Evolutionary conservation across 768 basidiomycete species (phyloP).

Genomic region (Aureoboletus auriporus): DNA sequence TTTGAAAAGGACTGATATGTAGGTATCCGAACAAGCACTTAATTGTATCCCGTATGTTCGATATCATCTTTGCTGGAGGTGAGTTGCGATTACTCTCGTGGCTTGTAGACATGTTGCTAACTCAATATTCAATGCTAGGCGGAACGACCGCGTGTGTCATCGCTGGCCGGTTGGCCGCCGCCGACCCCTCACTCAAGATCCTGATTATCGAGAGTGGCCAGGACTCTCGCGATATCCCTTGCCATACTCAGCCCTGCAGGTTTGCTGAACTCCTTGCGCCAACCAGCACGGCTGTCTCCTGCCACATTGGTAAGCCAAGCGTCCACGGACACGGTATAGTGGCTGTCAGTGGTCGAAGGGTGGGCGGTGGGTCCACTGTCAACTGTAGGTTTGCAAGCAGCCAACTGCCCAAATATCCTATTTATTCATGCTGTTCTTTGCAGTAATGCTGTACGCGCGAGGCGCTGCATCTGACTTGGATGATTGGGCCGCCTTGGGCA

Average conservation of each 20-base stretch:
- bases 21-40: too few species aligned
- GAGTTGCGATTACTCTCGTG: neutral
- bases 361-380: constrained; percentile 62
- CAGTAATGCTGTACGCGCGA: constrained; percentile 51
- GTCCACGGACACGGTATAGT: constrained; percentile 42
- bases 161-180: constrained; percentile 47
- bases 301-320: constrained; percentile 38
- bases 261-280: constrained; percentile 40
- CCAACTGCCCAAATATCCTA: too few species aligned
- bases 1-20: too few species aligned
- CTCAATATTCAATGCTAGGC: constrained; percentile 19
- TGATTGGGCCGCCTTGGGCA: constrained; percentile 49
- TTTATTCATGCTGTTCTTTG: neutral
- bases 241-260: constrained; percentile 52
- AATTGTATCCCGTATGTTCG: constrained; percentile 28
- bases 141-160: constrained; percentile 54
- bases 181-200: constrained; percentile 52
- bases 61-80: constrained; percentile 61
- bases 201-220: constrained; percentile 59
- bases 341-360: constrained; percentile 43
- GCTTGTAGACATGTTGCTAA: neutral
- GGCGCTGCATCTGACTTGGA: constrained; percentile 62
- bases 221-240: constrained; percentile 41
- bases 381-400: constrained; percentile 42
- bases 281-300: constrained; percentile 36